phyloP scores from a whole-genome alignment of 257 asterid genomes.

The Capsicum pubescens region DNA sequence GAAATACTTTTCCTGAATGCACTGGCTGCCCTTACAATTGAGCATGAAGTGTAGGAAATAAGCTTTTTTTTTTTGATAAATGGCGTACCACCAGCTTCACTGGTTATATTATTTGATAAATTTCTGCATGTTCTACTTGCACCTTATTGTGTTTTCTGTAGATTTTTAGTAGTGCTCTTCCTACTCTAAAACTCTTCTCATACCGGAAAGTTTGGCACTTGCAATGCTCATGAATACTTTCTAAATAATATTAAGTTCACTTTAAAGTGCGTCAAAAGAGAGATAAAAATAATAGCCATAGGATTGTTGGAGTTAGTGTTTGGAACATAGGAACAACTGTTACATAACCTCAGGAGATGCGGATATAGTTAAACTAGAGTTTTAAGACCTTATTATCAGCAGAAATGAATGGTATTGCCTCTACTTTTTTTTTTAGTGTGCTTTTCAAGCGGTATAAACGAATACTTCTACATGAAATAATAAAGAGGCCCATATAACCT shows the following conservation, averaged over 20 bases:
- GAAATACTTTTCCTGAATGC: constrained; percentile 13
- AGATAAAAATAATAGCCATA: neutral
- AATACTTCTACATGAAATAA: no score
- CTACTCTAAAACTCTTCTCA: neutral
- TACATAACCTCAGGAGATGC: neutral
- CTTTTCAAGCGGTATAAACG: no score
- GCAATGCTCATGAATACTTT: constrained; percentile 13
- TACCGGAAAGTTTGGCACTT: constrained; percentile 3
- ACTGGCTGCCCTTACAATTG: neutral
- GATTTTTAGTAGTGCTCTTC: neutral
- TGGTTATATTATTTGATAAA: no score
- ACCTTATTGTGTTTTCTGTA: neutral
- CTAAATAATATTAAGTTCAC: neutral
- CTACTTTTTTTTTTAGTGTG: no score
- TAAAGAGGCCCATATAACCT: no score
- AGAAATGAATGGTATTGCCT: neutral
- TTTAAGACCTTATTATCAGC: neutral
- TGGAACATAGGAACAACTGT: neutral
- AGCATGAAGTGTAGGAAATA: no score
- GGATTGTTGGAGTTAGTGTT: neutral
- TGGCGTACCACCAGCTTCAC: neutral
- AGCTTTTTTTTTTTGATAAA: no score
- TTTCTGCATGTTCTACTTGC: neutral
- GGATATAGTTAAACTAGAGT: neutral
- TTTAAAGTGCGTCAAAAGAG: neutral